Conservation (phyloP, 1,139 yeast genomes). For the Zygoascus meyerae region DNA sequence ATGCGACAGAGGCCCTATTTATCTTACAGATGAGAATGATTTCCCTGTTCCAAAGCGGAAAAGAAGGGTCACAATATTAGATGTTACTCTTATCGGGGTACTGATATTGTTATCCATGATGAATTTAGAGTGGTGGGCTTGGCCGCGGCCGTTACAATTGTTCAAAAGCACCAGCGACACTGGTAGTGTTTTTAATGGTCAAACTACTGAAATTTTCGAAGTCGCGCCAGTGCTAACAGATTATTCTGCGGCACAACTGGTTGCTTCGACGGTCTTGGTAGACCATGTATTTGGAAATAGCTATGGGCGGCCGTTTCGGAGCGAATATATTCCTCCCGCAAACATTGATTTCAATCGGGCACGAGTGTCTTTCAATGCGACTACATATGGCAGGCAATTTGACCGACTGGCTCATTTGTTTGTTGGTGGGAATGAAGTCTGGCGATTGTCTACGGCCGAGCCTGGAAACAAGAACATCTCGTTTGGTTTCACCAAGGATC, state of each 20-base stretch:
- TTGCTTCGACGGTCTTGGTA: slow-evolving; percentile 39
- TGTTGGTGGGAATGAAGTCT: slow-evolving; percentile 59
- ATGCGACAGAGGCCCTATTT: too few species aligned
- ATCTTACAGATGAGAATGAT: too few species aligned
- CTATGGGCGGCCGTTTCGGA: slow-evolving; percentile 50
- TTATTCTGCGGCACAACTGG: slow-evolving; percentile 36
- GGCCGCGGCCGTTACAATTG: background rate
- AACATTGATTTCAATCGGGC: slow-evolving; percentile 50
- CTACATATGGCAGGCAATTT: slow-evolving; percentile 63
- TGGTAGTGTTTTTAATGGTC: background rate
- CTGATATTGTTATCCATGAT: too few species aligned
- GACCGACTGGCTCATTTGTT: slow-evolving; percentile 71
- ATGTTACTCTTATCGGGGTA: too few species aligned
- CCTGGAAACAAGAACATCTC: slow-evolving; percentile 50
- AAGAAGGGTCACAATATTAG: too few species aligned
- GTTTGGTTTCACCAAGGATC: slow-evolving; percentile 52
- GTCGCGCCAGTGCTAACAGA: slow-evolving; percentile 19
- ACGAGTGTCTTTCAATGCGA: slow-evolving; percentile 51
- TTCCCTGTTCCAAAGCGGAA: too few species aligned
- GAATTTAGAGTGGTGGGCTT: background rate
- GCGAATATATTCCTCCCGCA: slow-evolving; percentile 39
- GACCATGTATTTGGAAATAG: slow-evolving; percentile 50
- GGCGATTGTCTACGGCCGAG: slow-evolving; percentile 85
- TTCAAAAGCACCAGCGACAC: background rate
- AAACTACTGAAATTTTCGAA: slow-evolving; percentile 18